Evolutionary conservation across 768 basidiomycete species (phyloP).

Genomic region (Baorangia bicolor): DNA sequence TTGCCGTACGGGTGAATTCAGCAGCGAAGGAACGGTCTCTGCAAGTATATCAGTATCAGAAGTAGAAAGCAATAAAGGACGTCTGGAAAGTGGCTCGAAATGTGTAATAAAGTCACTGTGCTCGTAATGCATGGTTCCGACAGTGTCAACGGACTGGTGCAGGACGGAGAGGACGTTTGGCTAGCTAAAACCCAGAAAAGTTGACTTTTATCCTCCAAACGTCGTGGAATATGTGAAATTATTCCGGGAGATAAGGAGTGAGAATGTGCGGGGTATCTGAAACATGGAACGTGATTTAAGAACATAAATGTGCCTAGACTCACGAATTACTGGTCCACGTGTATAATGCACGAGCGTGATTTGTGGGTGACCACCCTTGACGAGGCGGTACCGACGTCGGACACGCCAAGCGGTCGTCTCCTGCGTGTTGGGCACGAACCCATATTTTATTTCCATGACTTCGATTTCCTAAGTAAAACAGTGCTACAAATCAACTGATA

Average conservation of each 20-base stretch:
- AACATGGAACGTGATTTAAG: conserved; percentile 12
- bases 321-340: conserved; percentile 61
- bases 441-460: conserved; percentile 68
- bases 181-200: not conserved
- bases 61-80: conserved; percentile 9
- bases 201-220: not conserved
- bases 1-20: conserved; percentile 60
- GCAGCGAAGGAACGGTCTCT: conserved; percentile 61
- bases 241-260: conserved; percentile 11
- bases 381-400: conserved; percentile 68
- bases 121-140: not conserved
- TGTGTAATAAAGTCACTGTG: not conserved
- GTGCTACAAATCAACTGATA: not conserved
- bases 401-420: conserved; percentile 67
- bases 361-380: conserved; percentile 70
- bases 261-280: conserved; percentile 15
- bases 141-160: not conserved
- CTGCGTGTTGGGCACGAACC: conserved; percentile 66
- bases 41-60: conserved; percentile 9
- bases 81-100: not conserved
- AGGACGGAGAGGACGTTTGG: not conserved
- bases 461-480: conserved; percentile 63
- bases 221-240: not conserved
- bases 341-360: conserved; percentile 78
- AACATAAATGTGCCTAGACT: conserved; percentile 31